Conservation (phyloP, 805 yeast species). For the Lipomyces sp. region DNA sequence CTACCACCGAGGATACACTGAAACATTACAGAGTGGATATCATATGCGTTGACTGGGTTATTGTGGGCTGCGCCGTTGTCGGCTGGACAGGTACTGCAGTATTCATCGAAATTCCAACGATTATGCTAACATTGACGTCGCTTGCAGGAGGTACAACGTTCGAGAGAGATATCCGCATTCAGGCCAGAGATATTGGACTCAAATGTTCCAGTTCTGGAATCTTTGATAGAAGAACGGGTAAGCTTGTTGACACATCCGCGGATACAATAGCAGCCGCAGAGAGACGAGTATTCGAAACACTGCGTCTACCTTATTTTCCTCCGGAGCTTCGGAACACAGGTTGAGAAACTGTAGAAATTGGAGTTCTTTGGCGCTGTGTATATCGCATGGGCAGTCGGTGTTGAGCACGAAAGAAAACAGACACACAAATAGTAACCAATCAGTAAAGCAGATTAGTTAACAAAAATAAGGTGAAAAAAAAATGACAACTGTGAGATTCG, state of each 20-base stretch:
- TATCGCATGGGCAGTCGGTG: too few relatives aligned
- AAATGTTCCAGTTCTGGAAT: constrained; percentile 31
- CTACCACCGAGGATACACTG: constrained; percentile 5
- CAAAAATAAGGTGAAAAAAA: neutral
- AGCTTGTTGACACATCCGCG: constrained; percentile 30
- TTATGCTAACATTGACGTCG: neutral
- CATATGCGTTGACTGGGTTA: constrained; percentile 33
- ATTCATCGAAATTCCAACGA: neutral
- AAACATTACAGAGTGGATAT: constrained; percentile 35
- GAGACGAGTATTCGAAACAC: constrained; percentile 29
- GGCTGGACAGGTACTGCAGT: constrained; percentile 37
- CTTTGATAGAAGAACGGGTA: constrained; percentile 19
- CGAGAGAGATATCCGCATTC: constrained; percentile 33
- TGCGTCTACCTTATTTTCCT: constrained; percentile 30
- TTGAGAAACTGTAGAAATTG: constrained; percentile 5
- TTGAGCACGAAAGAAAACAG: too few relatives aligned
- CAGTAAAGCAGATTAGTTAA: too few relatives aligned
- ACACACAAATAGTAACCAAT: neutral
- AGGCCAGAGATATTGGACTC: constrained; percentile 21
- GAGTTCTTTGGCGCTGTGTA: too few relatives aligned
- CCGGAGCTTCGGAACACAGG: constrained; percentile 37
- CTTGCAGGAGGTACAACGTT: constrained; percentile 34
- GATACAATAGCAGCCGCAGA: constrained; percentile 30
- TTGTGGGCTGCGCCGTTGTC: constrained; percentile 34
- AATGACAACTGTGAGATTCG: constrained; percentile 28